Evolutionary conservation across 768 basidiomycete genomes (phyloP), one percentile per base, ranked within the genome.

Genomic region (Boletellus sp.): DNA sequence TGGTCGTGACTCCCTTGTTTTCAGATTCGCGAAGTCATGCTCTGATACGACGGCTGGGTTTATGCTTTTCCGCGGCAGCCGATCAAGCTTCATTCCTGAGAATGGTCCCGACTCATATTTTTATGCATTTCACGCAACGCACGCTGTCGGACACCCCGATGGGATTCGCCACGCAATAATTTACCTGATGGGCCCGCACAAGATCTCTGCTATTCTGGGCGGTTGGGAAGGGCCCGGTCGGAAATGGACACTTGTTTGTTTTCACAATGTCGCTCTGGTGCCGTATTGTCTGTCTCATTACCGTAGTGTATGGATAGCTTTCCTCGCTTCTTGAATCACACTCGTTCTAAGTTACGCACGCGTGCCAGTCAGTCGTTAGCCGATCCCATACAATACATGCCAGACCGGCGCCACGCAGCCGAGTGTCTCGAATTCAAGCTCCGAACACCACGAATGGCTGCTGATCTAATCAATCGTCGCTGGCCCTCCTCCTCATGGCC

Each of bases 1-100:
- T 24, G 19, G 13, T 37, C 11, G 10, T 24, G 40, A 44, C 38
- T 38, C 42, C 31, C 42, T 51, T 28, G 3, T 39, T n/a, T 34
- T 16, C 32, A 80, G 79, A 79, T 80, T 55, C 77, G 78, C 46
- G 69, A 73, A 48, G 74, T 79, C 45, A 74, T 79, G 77, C 65
- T 80, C 41, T 79, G 59, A 76, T 42, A 24, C 32, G 32, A 4
- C 24, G 17, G 28, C n/a, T 17, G 36, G 44, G 42, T 34, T 39
- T 38, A 32, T 31, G 13, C 8, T 12, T 51, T 38, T 28, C 28
- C 28, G 28, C 15, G 4, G 24, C 38, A 17, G 16, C 33, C 37
- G 37, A 35, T 38, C 17, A 31, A 45, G 42, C 15, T 28, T 20
- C 20, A 16, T 24, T 45, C 43, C 46, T 45, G 49, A 40, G 28